These are phyloP conservation scores for Hymenoscyphus scutula DNA, from an alignment of 2,329 filamentous ascomycete species.

Conservation along the genomic window DNA sequence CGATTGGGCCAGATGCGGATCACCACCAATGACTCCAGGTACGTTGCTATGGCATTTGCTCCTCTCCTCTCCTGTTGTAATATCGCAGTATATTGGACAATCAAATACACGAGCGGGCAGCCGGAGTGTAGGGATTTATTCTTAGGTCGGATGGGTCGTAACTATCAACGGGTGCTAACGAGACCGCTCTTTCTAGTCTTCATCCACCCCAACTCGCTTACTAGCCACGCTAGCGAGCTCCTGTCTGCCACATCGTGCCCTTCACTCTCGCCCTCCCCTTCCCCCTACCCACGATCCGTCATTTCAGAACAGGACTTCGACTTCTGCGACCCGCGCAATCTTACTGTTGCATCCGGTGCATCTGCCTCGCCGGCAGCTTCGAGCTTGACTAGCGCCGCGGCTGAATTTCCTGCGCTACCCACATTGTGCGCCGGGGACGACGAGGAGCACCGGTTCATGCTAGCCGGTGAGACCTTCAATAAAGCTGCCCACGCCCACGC, in stretches of 20 bases:
- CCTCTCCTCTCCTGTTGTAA: not conserved
- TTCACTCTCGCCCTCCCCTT: conserved; percentile 83
- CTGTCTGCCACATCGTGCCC: conserved; percentile 73
- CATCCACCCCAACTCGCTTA: conserved; percentile 65
- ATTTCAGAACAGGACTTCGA: conserved; percentile 68
- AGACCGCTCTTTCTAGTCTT: conserved; percentile 48
- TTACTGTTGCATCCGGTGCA: conserved; percentile 65
- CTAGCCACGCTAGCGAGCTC: conserved; percentile 63
- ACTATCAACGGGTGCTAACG: not conserved
- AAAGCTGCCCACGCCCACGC: conserved; percentile 46
- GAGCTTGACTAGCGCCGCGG: conserved; percentile 43
- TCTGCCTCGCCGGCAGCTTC: conserved; percentile 36
- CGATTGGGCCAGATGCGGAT: conserved; percentile 75
- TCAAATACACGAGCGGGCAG: not conserved
- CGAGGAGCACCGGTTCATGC: conserved; percentile 51
- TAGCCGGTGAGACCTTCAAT: conserved; percentile 50
- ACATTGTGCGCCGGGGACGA: conserved; percentile 61
- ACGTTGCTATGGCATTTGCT: conserved; percentile 47
- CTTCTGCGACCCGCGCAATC: conserved; percentile 88
- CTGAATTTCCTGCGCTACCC: conserved; percentile 65
- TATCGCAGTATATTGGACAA: conserved; percentile 7
- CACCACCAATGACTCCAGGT: conserved; percentile 90
- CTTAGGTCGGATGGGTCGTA: not conserved
- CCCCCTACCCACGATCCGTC: conserved; percentile 70
- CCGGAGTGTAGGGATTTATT: not conserved